Evolutionary conservation across 495 filamentous ascomycete species (phyloP), one percentile per base, ranked within the genome.

Genomic region (Geopyxis carbonaria): DNA sequence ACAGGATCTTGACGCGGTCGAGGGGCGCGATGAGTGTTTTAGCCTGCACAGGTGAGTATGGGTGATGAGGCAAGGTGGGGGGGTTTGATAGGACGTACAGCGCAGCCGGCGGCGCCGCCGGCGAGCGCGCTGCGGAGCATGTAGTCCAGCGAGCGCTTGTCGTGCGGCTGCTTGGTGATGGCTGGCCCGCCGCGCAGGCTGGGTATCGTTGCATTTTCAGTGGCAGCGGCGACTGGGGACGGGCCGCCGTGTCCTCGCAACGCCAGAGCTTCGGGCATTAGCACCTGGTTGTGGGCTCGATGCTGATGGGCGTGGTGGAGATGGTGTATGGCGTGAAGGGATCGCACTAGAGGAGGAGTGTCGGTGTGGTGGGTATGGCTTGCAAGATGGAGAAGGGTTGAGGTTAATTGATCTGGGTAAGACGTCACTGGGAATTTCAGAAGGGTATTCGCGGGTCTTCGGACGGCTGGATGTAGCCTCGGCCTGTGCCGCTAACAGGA

Each of bases 1-100:
- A 95, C 35, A 97, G 78, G 56, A 97, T 97, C 59, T 97, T 97
- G 54, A 97, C 89, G 31, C 89, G 76, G 63, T 97, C 89, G 39
- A 97, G 80, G 23, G 89, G 89, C 19, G 81, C 89, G 10, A 97
- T 92, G 13, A 91, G 65, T 0, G 87, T 93, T 67, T 97, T 97
- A 46, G 81, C 89, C 84, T 93, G 42, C 27, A 31, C 31, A 11
- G 13, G 46, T 34, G 48, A 40, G 20, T 39, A 31, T 42, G 31
- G 14, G 34, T 7, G 31, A 24, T 25, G 23, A 16, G 24, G 24
- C 25, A 16, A 7, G 22, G 18, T 20, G 10, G 14, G 38, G 29
- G n/a, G 16, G 5, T 6, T 37, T 8, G 6, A 10, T 4, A 22
- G 51, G 44, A 66, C 77, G 42, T 72, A 86, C 80, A 45, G 77